Base-by-base conservation (phyloP, 352 stramenopile genomes). In the Phytopythium aichiense region DNA sequence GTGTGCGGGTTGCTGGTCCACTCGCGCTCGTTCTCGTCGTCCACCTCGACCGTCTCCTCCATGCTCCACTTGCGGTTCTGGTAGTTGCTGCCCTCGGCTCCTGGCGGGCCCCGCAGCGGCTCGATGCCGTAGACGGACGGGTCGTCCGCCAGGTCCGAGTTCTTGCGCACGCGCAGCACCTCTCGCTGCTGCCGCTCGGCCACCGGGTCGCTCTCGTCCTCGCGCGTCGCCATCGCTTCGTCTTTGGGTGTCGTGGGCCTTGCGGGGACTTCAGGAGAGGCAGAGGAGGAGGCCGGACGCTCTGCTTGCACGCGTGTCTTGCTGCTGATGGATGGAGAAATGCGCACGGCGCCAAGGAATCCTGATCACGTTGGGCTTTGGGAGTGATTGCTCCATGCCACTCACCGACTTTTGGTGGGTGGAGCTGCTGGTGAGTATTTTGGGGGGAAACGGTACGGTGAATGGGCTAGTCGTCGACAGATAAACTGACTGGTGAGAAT, bases 1-100 rank as follows among this genome's bases (percentile, higher is more conserved):
- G 88, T 95, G 66, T 92, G 86, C 40, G 88, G 86, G 62, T 88
- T 93, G 67, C 74, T 89, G 51, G 78, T 93, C 87, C 87, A 95
- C 68, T 89, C 63, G 69, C 77, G 65, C 60, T 92, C 77, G 60
- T 87, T 88, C 53, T 87, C 80, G 52, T 92, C 78, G 55, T 92
- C 79, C 15, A 90, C 75, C 2, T 74, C 61, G n/a, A 91, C 82
- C 4, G 68, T 89, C 65, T 94, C 85, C 55, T 93, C 81, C 68
- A 91, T 88, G 65, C 78, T 91, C 81, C 81, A 91, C 71, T 91
- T 93, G 69, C 81, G 81, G 74, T 92, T 89, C 65, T 82, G 64
- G 65, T 91, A 92, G 68, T 92, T 92, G 65, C 76, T 77, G 23
- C 37, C 28, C 4, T 38, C 37, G 35, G 9, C 4, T 31, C 28